Conservation (phyloP, 495 filamentous ascomycete species). For the Penicillium goetzii region DNA sequence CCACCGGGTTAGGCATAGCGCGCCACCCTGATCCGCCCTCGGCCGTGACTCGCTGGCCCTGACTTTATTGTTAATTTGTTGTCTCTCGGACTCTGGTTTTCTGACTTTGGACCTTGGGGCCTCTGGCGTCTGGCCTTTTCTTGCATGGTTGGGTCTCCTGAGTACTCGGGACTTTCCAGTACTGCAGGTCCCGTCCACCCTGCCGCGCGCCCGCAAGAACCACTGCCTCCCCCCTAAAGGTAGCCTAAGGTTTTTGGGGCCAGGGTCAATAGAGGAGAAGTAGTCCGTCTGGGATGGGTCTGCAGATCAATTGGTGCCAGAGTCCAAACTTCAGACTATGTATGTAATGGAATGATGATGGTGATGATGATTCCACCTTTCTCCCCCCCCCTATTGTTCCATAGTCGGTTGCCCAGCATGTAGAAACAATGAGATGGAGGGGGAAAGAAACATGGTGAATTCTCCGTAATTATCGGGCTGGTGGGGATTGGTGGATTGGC, state of each 20-base stretch:
- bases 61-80: no score
- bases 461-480: background rate
- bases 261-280: conserved; percentile 1
- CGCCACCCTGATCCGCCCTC: conserved; percentile 43
- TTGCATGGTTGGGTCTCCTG: conserved; percentile 3
- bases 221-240: background rate
- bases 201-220: background rate
- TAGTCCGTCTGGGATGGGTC: background rate
- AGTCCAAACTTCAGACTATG: background rate
- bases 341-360: conserved; percentile 1
- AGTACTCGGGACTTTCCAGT: conserved; percentile 11
- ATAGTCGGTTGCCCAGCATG: background rate
- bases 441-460: conserved; percentile 1
- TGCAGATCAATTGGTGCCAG: conserved; percentile 5
- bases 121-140: background rate
- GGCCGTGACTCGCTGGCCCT: conserved; percentile 22
- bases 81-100: background rate
- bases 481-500: conserved; percentile 4
- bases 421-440: background rate
- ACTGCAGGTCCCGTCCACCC: conserved; percentile 10
- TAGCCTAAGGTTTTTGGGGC: background rate
- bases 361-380: background rate
- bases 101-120: background rate
- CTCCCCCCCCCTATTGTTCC: background rate
- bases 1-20: conserved; percentile 34